Base-by-base conservation (phyloP, 768 basidiomycete species). In the Termitomyces sp. region DNA sequence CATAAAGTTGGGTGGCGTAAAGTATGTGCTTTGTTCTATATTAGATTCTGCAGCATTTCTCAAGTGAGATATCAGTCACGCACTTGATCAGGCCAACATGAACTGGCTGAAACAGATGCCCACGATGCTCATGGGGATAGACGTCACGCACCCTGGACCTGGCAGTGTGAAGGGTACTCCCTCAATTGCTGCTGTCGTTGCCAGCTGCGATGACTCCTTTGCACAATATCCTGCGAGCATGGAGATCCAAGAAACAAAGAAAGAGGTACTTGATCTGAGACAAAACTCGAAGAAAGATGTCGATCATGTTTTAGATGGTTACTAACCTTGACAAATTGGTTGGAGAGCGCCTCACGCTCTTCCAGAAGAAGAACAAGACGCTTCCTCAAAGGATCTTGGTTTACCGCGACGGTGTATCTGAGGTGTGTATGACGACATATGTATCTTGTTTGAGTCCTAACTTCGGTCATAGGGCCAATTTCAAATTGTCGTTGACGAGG, bases 51-150 rank as follows among this genome's bases (percentile, higher is more conserved):
- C 45, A 59, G 6, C 18, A 18, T 47, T 0, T 9, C 16, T 58
- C 34, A 45, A 48, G 13, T 22, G 27, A 8, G 44, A 54, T 18
- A 9, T 42, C 27, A 81, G 81, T 56, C 82, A 84, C 59, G 64
- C 66, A 10, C 68, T 84, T 10, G 81, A 83, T 65, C 64, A 79
- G 14, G 74, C 59, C 1, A 85, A 77, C 55, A 80, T 89, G 78
- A 60, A 62, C 7, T 90, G 87, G 88, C 70, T 93, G 49, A 77
- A 69, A 8, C 68, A 78, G 66, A 71, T 67, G 58, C 81, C 81
- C 20, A 93, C 92, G 4, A 93, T 94, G 88, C 65, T 94, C 22
- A 82, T 93, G 12, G 92, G 92, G 1, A 90, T 92, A 65, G 91
- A 82, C 65, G 88, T 90, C 24, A 92, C 89, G 1, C 91, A 93